phyloP scores from a whole-genome alignment of 2,329 filamentous ascomycete genomes.

The Fusarium pseudoanthophilum region DNA sequence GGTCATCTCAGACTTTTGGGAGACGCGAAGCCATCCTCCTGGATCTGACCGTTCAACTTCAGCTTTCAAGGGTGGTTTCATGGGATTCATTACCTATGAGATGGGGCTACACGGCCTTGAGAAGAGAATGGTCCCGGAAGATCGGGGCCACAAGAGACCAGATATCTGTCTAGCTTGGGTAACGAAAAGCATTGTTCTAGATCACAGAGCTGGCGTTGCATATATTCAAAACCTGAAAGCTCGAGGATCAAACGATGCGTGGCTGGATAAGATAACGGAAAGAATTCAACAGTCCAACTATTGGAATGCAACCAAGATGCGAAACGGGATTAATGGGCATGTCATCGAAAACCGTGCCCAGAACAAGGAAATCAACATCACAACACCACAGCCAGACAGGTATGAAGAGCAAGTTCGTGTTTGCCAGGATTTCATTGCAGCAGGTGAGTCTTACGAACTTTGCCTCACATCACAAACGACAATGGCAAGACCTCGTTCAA shows the following conservation, averaged over 20 bases:
- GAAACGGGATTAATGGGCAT: conserved; percentile 13
- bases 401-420: conserved; percentile 75
- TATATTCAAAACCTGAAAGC: conserved; percentile 67
- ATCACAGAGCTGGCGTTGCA: conserved; percentile 70
- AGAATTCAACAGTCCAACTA: conserved; percentile 48
- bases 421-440: conserved; percentile 77
- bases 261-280: conserved; percentile 47
- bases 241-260: conserved; percentile 44
- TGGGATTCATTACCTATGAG: conserved; percentile 89
- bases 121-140: conserved; percentile 41
- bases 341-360: conserved; percentile 22
- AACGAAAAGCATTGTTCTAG: conserved; percentile 79
- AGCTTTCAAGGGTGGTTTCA: conserved; percentile 84
- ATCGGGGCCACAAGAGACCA: conserved; percentile 59
- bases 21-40: conserved; percentile 43
- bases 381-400: conserved; percentile 54
- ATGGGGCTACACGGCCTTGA: conserved; percentile 68
- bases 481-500: conserved; percentile 57
- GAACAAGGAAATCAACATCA: conserved; percentile 43
- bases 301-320: conserved; percentile 45
- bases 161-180: conserved; percentile 83
- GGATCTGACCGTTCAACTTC: conserved; percentile 24
- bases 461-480: conserved; percentile 82
- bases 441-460: conserved; percentile 86
- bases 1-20: conserved; percentile 59